Conservation (phyloP, 169 alveolate species). For the Plasmodium adleri region DNA sequence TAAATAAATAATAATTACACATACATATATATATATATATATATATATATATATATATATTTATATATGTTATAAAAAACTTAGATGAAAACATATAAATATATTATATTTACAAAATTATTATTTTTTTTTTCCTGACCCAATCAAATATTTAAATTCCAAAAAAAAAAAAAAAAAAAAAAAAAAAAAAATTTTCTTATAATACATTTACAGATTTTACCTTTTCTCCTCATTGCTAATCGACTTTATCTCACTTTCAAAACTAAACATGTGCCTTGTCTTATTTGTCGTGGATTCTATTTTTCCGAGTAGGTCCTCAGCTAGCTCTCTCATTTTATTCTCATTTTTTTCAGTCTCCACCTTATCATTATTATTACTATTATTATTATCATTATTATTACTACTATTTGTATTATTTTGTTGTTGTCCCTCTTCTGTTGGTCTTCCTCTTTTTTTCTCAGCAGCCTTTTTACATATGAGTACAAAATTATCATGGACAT, state of each 20-base stretch:
- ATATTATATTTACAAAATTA: neutral
- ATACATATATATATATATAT: too few relatives aligned
- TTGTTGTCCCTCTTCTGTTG: slow-evolving; percentile 67
- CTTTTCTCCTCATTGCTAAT: slow-evolving; percentile 9
- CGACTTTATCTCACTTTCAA: neutral
- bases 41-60: too few relatives aligned
- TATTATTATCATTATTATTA: slow-evolving; percentile 16
- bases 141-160: neutral
- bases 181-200: too few relatives aligned
- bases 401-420: slow-evolving; percentile 11
- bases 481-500: slow-evolving; percentile 35
- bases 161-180: too few relatives aligned
- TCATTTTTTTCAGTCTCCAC: slow-evolving; percentile 51
- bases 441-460: slow-evolving; percentile 75
- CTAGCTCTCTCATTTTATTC: slow-evolving; percentile 70
- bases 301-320: slow-evolving; percentile 56
- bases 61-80: too few relatives aligned
- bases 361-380: slow-evolving; percentile 9
- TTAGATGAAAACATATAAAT: neutral
- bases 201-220: too few relatives aligned
- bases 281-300: slow-evolving; percentile 61
- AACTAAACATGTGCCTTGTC: slow-evolving; percentile 21
- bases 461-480: slow-evolving; percentile 61
- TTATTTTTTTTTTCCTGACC: neutral
- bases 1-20: neutral